Base-by-base conservation (phyloP, 805 yeast species). In the Scheffersomyces ergatensis region DNA sequence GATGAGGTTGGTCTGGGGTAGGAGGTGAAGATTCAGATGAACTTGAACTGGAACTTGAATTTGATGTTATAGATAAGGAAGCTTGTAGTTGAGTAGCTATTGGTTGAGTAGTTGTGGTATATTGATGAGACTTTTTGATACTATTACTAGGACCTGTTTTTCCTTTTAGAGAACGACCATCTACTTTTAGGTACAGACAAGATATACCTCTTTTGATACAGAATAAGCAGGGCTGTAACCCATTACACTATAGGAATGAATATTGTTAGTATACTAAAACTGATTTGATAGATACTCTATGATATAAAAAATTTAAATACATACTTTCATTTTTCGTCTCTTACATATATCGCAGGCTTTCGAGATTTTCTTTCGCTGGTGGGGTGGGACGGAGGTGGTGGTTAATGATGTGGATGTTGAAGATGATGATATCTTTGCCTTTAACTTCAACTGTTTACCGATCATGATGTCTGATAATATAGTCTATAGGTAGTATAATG, bases 341-440 rank as follows among this genome's bases (percentile, higher is more conserved):
- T 70, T 72, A 55, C 77, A 73, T 36, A 53, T 52, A 47, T 73
- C 76, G 45, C 78, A 73, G 7, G 78, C 78, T 42, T 66, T 60
- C 1, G 76, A 67, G 17, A 72, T 72, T 42, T 73, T 71, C 50
- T 70, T 67, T 14, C 44, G 19, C 27, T 40, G 36, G 15, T 29
- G n/a, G n/a, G n/a, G n/a, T n/a, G n/a, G n/a, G n/a, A n/a, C n/a
- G n/a, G n/a, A n/a, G n/a, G n/a, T n/a, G n/a, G n/a, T n/a, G n/a
- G n/a, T n/a, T n/a, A n/a, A n/a, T n/a, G n/a, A n/a, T n/a, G n/a
- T n/a, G n/a, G n/a, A n/a, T n/a, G n/a, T n/a, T 9, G 29, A 12
- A 5, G 29, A 26, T 9, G 14, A 8, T 7, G 7, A 8, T 11
- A 23, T 23, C 25, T 23, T 23, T 11, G 25, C 29, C n/a, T 26